Conservation (phyloP, 1,284 basidiomycete genomes). For the Hortiboletus rubellus region DNA sequence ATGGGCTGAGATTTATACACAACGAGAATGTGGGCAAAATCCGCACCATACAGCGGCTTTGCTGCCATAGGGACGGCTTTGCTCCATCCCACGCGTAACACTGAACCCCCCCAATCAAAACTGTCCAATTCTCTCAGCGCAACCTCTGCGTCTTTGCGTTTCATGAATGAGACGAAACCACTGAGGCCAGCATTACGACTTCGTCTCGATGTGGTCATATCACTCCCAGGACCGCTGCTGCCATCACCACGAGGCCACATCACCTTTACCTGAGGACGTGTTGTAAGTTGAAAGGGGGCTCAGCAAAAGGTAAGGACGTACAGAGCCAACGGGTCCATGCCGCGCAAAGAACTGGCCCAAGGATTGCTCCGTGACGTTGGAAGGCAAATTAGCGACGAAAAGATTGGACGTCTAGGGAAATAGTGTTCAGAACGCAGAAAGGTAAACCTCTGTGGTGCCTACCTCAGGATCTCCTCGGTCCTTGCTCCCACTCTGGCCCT, state of each 20-base stretch:
- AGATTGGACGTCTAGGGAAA: constrained; percentile 82
- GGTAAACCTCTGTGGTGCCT: constrained; percentile 12
- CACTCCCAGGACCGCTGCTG: constrained; percentile 64
- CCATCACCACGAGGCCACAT: constrained; percentile 89
- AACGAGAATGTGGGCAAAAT: neutral
- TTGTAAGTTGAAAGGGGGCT: neutral
- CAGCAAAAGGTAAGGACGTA: constrained; percentile 32
- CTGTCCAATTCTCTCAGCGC: constrained; percentile 89
- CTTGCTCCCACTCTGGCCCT: constrained; percentile 85
- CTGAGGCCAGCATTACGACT: constrained; percentile 74
- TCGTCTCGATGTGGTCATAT: constrained; percentile 70
- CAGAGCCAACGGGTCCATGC: constrained; percentile 69
- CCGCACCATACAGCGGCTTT: constrained; percentile 78
- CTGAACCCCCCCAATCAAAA: constrained; percentile 85
- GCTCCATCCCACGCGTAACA: constrained; percentile 91
- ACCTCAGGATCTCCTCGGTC: constrained; percentile 84
- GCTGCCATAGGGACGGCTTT: constrained; percentile 87
- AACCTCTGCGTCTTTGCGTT: constrained; percentile 82
- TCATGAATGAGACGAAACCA: constrained; percentile 97
- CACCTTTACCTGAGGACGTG: constrained; percentile 71
- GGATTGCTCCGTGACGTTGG: constrained; percentile 78
- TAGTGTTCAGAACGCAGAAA: constrained; percentile 3
- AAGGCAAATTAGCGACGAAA: constrained; percentile 89
- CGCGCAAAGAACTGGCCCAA: constrained; percentile 86
- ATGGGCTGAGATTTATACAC: neutral